Evolutionary conservation across 2,329 filamentous ascomycete genomes (phyloP), one percentile per base, ranked within the genome.

Genomic region (Colletotrichum graminicola): DNA sequence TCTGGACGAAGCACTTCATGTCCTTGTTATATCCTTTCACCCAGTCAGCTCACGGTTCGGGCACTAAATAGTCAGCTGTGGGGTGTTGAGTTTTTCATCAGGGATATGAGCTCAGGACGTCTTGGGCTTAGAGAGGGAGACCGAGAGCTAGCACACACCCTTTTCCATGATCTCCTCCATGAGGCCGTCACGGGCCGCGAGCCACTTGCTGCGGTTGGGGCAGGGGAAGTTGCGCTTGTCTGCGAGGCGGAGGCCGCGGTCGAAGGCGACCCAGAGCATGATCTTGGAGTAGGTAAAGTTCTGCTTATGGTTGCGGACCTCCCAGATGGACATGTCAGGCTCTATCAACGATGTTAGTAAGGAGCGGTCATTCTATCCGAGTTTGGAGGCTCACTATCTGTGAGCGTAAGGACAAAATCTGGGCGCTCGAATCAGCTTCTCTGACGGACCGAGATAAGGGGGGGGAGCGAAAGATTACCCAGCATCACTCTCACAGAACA

Each of bases 301-400:
- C 79, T 94, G 92, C 77, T 92, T 92, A 76, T 90, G 83, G 74
- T 92, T 92, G 52, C 92, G 88, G 7, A 94, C 92, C 78, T 95
- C 93, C 93, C 92, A 94, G 76, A 94, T 95, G 3, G 91, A 94
- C 92, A 94, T 94, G 77, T 95, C 92, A 16, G 90, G 89, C 54
- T 91, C 86, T 87, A 10, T 4, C 41, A 57, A 10, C 10, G n/a
- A 11, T 41, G 59, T 78, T 68, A 75, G 66, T 32, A 67, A 63
- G 11, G 16, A 29, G n/a, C 10, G 0, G 4, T 34, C 18, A 18
- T 34, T 23, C 3, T 5, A 10, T 16, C 14, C 1, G 11, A 16
- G 4, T 0, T 39, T 32, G 43, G 36, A 1, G 14, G 72, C 76
- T 82, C 80, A 85, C 89, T 82, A 67, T 90, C 81, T 78, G 90